Evolutionary conservation across 1,139 yeast species (phyloP), one percentile per base, ranked within the genome.

Genomic region (Candida smagusa): DNA sequence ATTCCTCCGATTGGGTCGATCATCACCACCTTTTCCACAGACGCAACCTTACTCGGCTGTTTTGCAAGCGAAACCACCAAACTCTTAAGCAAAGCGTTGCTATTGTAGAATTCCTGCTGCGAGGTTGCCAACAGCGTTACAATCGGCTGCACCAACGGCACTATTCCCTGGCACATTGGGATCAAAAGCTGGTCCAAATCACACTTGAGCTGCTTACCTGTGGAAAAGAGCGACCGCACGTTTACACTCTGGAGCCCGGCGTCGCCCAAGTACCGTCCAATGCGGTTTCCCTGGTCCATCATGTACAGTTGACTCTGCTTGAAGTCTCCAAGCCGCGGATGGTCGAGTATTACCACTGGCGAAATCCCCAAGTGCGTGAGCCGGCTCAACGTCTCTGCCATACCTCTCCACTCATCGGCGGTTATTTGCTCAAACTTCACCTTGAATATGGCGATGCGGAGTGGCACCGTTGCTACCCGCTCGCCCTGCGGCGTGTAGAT

Each of bases 1-100:
- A 88, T 83, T 0, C 98, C 98, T 1, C 98, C 98, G 9, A 75
- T 58, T 0, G 81, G 79, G 49, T 89, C 97, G 23, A 92, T 66
- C 47, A 84, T 78, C 7, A 92, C 79, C 23, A 92, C 63, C 48
- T 92, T 92, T 46, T 92, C 97, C 24, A 92, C 74, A 1, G 82
- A 67, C 8, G 79, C 58, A n/a, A 71, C 46, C 28, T 66, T 58
- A 8, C 53, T 47, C 11, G 53, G 46, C 11, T 44, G 36, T 11
- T 52, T 43, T 26, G 63, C 43, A 13, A 70, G 46, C 9, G 63
- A 49, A 3, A 57, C 43, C 32, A 64, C 54, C 11, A 68, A 43
- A 2, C 68, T 45, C 31, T 42, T 47, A 22, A 69, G 43, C 9
- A 69, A 51, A 6, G 53, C 51, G 34, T 71, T 71, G 12, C 72